Base-by-base conservation (phyloP, 73 alveolate genomes). In the Paraurostyla sp. region DNA sequence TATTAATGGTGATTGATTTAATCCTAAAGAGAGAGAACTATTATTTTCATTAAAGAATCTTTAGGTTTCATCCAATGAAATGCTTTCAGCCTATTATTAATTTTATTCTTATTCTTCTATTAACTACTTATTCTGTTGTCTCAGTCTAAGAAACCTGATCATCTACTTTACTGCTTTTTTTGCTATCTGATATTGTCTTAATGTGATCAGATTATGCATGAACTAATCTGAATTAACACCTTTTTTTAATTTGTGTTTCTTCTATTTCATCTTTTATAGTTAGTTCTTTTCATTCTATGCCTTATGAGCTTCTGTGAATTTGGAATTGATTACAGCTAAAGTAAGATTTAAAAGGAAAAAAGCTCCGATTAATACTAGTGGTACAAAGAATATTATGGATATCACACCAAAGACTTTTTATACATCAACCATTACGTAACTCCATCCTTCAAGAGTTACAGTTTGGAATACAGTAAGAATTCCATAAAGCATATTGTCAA, bases 361-460 rank as follows among this genome's bases (percentile, higher is more conserved):
- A 11, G 98, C 97, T 1, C 99, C 99, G 82, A 96, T 91, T 60
- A 97, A 85, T 13, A 97, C 97, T 62, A 95, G 68, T 1, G 95
- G 71, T 25, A 94, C 87, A 80, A 94, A 97, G 88, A 83, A 97
- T 9, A 90, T 29, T 71, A 94, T 90, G 3, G 89, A 20, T 46
- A 43, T 25, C 25, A 36, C n/a, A n/a, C 80, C 71, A 36, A 95
- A 95, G 0, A 98, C 94, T 68, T 80, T 59, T 50, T 83, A 48
- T 18, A 95, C 94, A 38, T 89, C 71, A 33, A 73, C 89, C 95
- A 92, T 90, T 29, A 96, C 89, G 25, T 88, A 29, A 15, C 94
- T 89, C 99, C 99, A 97, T 25, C 99, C 99, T 4, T 99, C 99
- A 33, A 93, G 93, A 60, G 99, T 82, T 42, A 89, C 94, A 40